Evolutionary conservation across 2,329 filamentous ascomycete genomes (phyloP).

Genomic region (Endocalyx cinctus): DNA sequence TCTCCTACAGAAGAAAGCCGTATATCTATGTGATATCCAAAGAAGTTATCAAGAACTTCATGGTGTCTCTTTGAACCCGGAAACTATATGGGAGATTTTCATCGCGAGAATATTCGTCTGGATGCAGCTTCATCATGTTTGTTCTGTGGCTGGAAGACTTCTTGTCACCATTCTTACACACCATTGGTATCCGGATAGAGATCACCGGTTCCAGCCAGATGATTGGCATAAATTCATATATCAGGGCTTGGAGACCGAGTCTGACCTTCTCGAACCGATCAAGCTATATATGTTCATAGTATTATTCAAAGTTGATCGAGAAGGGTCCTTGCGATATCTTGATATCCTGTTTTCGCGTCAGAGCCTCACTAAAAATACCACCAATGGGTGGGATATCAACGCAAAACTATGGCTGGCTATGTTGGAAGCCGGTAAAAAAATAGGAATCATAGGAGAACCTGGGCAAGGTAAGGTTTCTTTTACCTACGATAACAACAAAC

Average conservation of each 20-base stretch:
- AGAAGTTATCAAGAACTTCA: conserved; percentile 35
- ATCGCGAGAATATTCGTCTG: conserved; percentile 46
- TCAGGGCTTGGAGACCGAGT: conserved; percentile 42
- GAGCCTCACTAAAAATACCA: conserved; percentile 40
- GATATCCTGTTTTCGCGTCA: conserved; percentile 48
- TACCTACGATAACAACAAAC: conserved; percentile 8
- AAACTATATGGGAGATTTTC: conserved; percentile 46
- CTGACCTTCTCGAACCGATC: conserved; percentile 54
- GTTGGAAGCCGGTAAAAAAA: conserved; percentile 67
- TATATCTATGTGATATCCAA: conserved; percentile 43
- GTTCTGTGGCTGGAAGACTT: conserved; percentile 56
- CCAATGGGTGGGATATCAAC: conserved; percentile 44
- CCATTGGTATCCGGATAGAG: conserved; percentile 31
- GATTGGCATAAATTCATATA: conserved; percentile 56
- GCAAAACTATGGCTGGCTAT: conserved; percentile 60
- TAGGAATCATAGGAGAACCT: conserved; percentile 65
- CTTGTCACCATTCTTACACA: conserved; percentile 52
- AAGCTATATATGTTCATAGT: conserved; percentile 62
- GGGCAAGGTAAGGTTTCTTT: conserved; percentile 31
- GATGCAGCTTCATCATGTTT: conserved; percentile 54
- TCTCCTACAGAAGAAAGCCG: conserved; percentile 57
- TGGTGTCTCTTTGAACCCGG: conserved; percentile 16
- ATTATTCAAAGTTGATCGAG: conserved; percentile 55
- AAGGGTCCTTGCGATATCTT: conserved; percentile 53
- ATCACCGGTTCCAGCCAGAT: conserved; percentile 32